phyloP scores from a whole-genome alignment of 352 stramenopile genomes.

The Blastocystis sp. region DNA sequence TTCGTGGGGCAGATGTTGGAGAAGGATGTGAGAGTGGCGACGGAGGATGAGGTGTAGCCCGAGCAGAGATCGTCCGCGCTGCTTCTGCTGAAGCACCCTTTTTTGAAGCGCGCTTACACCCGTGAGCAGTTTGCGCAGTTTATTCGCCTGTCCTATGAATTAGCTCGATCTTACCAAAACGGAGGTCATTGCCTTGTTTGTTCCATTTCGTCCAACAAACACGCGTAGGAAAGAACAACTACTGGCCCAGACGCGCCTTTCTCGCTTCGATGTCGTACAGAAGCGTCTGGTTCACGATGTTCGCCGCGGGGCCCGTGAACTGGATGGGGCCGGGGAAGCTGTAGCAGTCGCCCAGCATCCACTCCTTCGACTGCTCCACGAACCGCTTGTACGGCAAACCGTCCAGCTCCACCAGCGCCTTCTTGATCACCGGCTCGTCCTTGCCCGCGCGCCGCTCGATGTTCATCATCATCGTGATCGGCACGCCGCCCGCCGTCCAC shows the following conservation, averaged over 20 bases:
- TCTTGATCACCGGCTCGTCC: conserved; percentile 74
- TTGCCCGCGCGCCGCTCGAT: conserved; percentile 74
- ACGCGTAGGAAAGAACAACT: neutral
- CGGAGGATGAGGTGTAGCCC: neutral
- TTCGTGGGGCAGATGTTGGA: conserved; percentile 59
- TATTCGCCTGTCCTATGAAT: conserved; percentile 31
- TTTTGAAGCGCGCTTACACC: conserved; percentile 32
- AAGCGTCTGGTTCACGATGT: conserved; percentile 67
- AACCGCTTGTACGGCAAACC: conserved; percentile 73
- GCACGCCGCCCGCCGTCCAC: conserved; percentile 73
- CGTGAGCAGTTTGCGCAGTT: conserved; percentile 50
- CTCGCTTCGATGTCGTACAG: conserved; percentile 24
- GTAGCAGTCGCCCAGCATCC: conserved; percentile 73
- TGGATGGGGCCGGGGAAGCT: conserved; percentile 74
- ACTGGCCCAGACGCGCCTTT: neutral
- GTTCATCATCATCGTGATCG: conserved; percentile 75
- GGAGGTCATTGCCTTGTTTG: neutral
- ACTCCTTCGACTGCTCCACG: conserved; percentile 72
- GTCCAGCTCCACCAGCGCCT: conserved; percentile 74
- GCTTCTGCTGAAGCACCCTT: conserved; percentile 10
- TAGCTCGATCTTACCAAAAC: neutral
- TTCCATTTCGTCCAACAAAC: neutral
- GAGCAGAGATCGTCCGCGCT: neutral
- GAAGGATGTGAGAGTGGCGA: conserved; percentile 13
- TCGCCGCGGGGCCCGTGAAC: conserved; percentile 72